Evolutionary conservation across 2,329 filamentous ascomycete genomes (phyloP).

Genomic region (Colletotrichum caudatum): DNA sequence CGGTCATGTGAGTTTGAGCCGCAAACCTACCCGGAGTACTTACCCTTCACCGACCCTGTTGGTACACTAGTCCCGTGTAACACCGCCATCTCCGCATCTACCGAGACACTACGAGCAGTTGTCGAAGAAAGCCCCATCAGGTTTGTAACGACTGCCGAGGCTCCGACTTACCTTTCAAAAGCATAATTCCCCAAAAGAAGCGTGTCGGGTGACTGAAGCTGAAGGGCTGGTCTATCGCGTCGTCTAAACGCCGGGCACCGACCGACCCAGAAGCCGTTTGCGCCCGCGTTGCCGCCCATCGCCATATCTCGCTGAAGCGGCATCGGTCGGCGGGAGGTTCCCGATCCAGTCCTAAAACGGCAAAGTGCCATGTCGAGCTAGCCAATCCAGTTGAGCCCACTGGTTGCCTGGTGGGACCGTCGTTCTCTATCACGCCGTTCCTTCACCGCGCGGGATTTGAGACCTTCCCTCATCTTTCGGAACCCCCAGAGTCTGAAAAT

Average conservation of each 20-base stretch:
- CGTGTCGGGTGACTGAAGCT: conserved; percentile 37
- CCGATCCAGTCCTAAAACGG: conserved; percentile 30
- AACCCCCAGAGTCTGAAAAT: conserved; percentile 14
- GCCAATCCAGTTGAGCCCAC: conserved; percentile 24
- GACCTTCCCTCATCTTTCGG: conserved; percentile 12
- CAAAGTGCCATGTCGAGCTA: conserved; percentile 32
- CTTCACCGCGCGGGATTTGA: conserved; percentile 31
- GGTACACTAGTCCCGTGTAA: conserved; percentile 20
- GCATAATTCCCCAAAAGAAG: neutral
- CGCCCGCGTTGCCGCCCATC: conserved; percentile 33
- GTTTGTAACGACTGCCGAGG: conserved; percentile 18
- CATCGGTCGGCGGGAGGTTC: conserved; percentile 29
- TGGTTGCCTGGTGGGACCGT: conserved; percentile 11
- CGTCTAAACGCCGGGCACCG: conserved; percentile 31
- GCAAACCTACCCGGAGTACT: conserved; percentile 17
- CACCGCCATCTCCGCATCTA: conserved; percentile 16
- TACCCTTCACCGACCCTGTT: conserved; percentile 25
- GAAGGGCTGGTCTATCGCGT: conserved; percentile 22
- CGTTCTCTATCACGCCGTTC: conserved; percentile 16
- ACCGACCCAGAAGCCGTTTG: conserved; percentile 35
- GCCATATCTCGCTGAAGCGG: conserved; percentile 38
- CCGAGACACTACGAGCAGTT: neutral
- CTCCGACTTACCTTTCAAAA: conserved; percentile 18
- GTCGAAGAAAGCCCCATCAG: conserved; percentile 4
- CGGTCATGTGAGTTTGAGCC: conserved; percentile 39